Evolutionary conservation across 2,329 filamentous ascomycete species (phyloP).

Genomic region (Anisogramma anomala): DNA sequence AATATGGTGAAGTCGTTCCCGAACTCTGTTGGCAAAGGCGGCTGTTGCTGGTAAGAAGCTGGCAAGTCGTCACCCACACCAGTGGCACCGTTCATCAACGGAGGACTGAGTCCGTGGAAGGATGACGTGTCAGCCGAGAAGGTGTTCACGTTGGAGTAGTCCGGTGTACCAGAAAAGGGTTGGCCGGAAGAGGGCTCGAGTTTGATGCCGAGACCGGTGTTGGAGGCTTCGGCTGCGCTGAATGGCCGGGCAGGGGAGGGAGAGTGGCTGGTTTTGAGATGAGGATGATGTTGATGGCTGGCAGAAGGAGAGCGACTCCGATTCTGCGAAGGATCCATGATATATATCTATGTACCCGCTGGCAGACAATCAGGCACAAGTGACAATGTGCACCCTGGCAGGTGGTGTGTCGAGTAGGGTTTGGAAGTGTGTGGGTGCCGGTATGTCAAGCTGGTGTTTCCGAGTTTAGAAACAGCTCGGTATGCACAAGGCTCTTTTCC

Average conservation of each 20-base stretch:
- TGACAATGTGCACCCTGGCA: slow-evolving; percentile 4
- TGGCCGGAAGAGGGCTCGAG: slow-evolving; percentile 40
- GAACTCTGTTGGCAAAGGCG: slow-evolving; percentile 39
- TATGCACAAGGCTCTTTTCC: slow-evolving; percentile 14
- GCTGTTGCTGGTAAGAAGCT: slow-evolving; percentile 33
- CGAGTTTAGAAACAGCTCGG: slow-evolving; percentile 15
- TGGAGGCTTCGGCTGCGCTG: slow-evolving; percentile 28
- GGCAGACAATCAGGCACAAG: slow-evolving; percentile 2
- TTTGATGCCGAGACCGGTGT: slow-evolving; percentile 45
- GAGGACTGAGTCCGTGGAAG: slow-evolving; percentile 32
- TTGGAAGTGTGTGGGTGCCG: background rate
- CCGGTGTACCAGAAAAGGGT: slow-evolving; percentile 29
- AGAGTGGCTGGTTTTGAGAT: slow-evolving; percentile 55
- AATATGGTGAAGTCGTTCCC: slow-evolving; percentile 55
- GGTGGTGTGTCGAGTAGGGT: slow-evolving; percentile 2
- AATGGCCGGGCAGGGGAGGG: slow-evolving; percentile 47
- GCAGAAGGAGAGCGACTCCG: slow-evolving; percentile 6
- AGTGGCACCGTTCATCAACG: slow-evolving; percentile 28
- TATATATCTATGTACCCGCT: slow-evolving; percentile 19
- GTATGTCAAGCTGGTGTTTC: slow-evolving; percentile 10
- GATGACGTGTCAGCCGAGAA: slow-evolving; percentile 29
- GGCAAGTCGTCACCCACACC: slow-evolving; percentile 28
- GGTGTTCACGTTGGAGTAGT: slow-evolving; percentile 34
- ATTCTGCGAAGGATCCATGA: slow-evolving; percentile 8
- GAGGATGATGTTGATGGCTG: slow-evolving; percentile 30